Conservation (phyloP, 371 early-diverging fungal species). For the Rhizopus arrhizus region DNA sequence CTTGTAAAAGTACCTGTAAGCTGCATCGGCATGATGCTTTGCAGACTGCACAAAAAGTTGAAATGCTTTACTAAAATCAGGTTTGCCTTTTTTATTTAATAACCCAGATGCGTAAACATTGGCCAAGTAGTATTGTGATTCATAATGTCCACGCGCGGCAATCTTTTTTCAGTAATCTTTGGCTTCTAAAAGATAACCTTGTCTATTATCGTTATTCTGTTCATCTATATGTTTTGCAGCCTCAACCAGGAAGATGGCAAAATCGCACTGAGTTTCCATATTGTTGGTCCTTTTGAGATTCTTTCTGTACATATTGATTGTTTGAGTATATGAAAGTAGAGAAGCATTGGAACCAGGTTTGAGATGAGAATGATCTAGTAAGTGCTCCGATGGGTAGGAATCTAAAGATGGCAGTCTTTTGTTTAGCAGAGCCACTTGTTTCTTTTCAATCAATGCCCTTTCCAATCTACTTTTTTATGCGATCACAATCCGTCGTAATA, state of each 20-base stretch:
- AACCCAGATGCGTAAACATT: constrained; percentile 64
- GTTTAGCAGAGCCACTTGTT: no score
- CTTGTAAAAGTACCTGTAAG: constrained; percentile 47
- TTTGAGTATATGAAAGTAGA: constrained; percentile 64
- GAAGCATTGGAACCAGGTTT: constrained; percentile 64
- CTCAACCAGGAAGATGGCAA: constrained; percentile 73
- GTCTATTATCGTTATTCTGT: constrained; percentile 1
- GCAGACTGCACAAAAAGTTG: constrained; percentile 66
- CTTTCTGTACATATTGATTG: constrained; percentile 75
- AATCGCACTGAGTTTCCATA: constrained; percentile 74
- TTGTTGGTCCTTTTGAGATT: constrained; percentile 79
- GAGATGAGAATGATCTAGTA: constrained; percentile 61
- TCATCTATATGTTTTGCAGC: constrained; percentile 52
- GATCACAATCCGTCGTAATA: no score
- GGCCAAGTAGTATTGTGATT: constrained; percentile 64
- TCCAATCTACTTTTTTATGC: no score
- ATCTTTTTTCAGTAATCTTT: constrained; percentile 58
- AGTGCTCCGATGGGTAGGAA: constrained; percentile 12
- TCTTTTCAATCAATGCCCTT: no score
- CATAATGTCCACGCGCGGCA: constrained; percentile 59
- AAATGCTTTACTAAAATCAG: constrained; percentile 67
- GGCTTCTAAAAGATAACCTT: constrained; percentile 53
- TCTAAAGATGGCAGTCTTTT: no score
- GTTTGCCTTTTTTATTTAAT: constrained; percentile 41
- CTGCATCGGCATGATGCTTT: constrained; percentile 68